Base-by-base conservation (phyloP, 805 yeast species). In the Starmera quercuum region DNA sequence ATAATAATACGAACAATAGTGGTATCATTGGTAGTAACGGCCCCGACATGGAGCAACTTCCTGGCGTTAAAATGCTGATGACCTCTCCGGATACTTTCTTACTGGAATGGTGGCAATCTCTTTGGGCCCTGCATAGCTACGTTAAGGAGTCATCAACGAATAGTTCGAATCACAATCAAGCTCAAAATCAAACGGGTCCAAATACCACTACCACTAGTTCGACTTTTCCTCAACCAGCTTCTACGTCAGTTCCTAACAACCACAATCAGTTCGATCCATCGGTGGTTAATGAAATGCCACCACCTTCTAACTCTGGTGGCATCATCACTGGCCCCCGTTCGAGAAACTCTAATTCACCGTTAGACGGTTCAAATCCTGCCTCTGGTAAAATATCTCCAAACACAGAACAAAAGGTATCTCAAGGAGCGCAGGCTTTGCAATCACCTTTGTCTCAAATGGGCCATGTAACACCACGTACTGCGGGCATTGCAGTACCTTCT, bases 41-140 rank as follows among this genome's bases (percentile, higher is more conserved):
- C 20, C 19, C 40, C 8, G 36, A 33, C 9, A 39, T 33, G 11
- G 47, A 41, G 17, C 49, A 53, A 23, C 42, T 53, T 14, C 47
- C 59, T 4, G 54, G 54, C 14, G 56, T 59, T 2, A 56, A 64
- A 36, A 64, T 63, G 66, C 47, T 66, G 24, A 61, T 63, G 57
- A 54, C 62, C 21, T 56, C 65, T 2, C 59, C 63, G 4, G 73
- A 69, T 15, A 62, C 75, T 0, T 71, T 71, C 39, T 48, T 74
- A 11, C 49, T 68, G 31, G 78, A 74, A 41, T 74, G 80, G 80
- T 74, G 78, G 76, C 62, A 65, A 32, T 53, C 66, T 8, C 44
- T 74, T 11, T 67, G 74, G 70, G 58, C 69, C 12, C 37, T 68
- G n/a, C 73, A 71, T 41, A 58, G 66, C 8, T 65, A 61, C 33